Base-by-base conservation (phyloP, 495 filamentous ascomycete genomes). In the Aspergillus saccharolyticus region DNA sequence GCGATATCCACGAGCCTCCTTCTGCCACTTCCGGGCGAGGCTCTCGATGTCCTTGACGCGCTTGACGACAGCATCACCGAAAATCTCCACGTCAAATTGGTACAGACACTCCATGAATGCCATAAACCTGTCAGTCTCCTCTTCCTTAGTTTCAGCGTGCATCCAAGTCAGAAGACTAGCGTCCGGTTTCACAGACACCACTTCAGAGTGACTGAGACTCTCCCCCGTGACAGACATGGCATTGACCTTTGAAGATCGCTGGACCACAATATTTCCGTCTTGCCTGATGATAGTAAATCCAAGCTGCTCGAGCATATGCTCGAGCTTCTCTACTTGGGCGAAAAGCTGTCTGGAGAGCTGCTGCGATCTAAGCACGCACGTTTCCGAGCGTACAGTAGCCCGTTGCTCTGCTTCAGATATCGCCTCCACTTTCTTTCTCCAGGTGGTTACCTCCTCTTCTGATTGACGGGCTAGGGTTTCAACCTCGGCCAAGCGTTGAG, bases 21-120 rank as follows among this genome's bases (percentile, higher is more conserved):
- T 91, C 67, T 91, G 88, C 77, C 89, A 89, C 70, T 96, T 96
- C 19, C 90, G 88, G 15, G 90, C 90, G 51, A 92, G 85, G 56
- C 89, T 78, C 66, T 99, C 94, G 30, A 91, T 83, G 58, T 97
- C 94, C 59, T 91, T 95, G 45, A 96, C 76, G 6, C 93, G 88
- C 62, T 90, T 93, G 57, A 88, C 83, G 18, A 97, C 79, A 1
- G 87, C 81, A 42, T 97, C 93, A 24, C 83, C 82, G 63, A 96
- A 93, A 18, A 81, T 78, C 53, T 95, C 88, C 21, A 93, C 79
- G 65, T 96, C 89, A 63, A 97, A 93, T 28, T 80, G 80, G 7
- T 83, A 80, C 4, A 96, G 73, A 3, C 79, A 80, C 47, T 84
- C 76, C 44, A 95, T 76, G 61, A 87, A 96, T 8, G 82, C 79